Base-by-base conservation (phyloP, 805 yeast genomes). In the Starmerella geochares region DNA sequence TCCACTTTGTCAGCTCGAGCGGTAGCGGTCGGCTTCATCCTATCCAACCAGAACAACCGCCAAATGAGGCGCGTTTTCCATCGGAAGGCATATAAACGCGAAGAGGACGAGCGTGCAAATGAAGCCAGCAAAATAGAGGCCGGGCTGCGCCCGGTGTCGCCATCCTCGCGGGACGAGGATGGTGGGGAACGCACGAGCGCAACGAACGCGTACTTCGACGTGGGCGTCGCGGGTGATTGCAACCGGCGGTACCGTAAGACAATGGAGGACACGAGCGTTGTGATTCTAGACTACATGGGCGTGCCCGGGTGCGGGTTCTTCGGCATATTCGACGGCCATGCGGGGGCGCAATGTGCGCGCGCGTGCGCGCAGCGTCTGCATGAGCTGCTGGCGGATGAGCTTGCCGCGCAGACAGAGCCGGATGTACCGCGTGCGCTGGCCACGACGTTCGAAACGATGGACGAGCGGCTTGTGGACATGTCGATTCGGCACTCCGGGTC, bases 191-290 rank as follows among this genome's bases (percentile, higher is more conserved):
- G 27, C 5, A 13, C 39, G 24, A 24, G 43, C 21, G 48, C 50
- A 11, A 20, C 49, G 28, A 47, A 38, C 19, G 28, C 47, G 29
- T 47, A 87, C 2, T 90, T 86, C 65, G 70, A 71, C 41, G 95
- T 87, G 14, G 96, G 96, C 3, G 94, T 90, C 8, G 78, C 94
- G n/a, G 96, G 87, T 58, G 88, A 86, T 65, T 79, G 81, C 55
- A 92, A 92, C 65, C 66, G 78, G 13, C 77, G 82, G 55, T 88
- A 79, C 63, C 73, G 98, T 50, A 78, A 83, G 46, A 78, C 87
- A 25, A 90, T 90, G 98, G 98, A 90, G 64, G 98, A 90, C 65
- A 92, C 90, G 7, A 97, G 90, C 65, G 84, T 94, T 0, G 86
- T 83, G 60, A 86, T 87, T 35, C 87, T 92, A 57, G 87, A 88